phyloP scores from a whole-genome alignment of 805 yeast genomes.

The Ogataea nonfermentans region DNA sequence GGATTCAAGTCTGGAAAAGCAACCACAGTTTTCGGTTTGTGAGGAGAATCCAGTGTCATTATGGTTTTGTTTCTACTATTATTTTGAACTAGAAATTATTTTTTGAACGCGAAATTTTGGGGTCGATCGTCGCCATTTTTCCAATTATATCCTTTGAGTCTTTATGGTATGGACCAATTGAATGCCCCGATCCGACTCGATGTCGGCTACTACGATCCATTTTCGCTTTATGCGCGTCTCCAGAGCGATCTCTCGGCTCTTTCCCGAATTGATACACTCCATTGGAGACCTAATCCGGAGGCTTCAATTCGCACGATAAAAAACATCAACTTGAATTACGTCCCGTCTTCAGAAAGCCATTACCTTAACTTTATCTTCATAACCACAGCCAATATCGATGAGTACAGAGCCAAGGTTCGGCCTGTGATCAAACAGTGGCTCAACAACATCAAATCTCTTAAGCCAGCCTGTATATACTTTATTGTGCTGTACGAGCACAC shows the following conservation, averaged over 20 bases:
- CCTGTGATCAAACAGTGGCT: constrained; percentile 85
- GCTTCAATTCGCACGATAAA: constrained; percentile 66
- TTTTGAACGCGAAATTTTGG: constrained; percentile 2
- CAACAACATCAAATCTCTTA: constrained; percentile 39
- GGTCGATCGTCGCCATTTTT: constrained; percentile 4
- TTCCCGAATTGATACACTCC: constrained; percentile 61
- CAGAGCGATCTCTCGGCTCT: constrained; percentile 42
- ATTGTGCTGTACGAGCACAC: constrained; percentile 48
- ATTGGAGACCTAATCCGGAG: constrained; percentile 56
- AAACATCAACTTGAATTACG: constrained; percentile 48
- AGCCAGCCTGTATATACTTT: constrained; percentile 54
- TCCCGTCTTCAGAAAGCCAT: constrained; percentile 44
- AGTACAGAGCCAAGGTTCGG: constrained; percentile 74
- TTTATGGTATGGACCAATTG: constrained; percentile 5
- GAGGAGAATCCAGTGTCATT: constrained; percentile 2
- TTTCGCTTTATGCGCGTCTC: constrained; percentile 49
- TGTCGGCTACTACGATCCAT: constrained; percentile 76
- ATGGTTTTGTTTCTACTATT: background rate
- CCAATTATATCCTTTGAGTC: background rate
- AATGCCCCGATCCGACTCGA: constrained; percentile 21
- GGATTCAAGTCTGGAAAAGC: constrained; percentile 21
- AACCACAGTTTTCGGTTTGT: constrained; percentile 12
- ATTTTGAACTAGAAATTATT: background rate
- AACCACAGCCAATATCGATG: constrained; percentile 63
- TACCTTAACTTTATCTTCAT: constrained; percentile 70